These are phyloP conservation scores for Chenopodium album DNA, from an alignment of 148 eudicot genomes.

Conservation along the genomic window DNA sequence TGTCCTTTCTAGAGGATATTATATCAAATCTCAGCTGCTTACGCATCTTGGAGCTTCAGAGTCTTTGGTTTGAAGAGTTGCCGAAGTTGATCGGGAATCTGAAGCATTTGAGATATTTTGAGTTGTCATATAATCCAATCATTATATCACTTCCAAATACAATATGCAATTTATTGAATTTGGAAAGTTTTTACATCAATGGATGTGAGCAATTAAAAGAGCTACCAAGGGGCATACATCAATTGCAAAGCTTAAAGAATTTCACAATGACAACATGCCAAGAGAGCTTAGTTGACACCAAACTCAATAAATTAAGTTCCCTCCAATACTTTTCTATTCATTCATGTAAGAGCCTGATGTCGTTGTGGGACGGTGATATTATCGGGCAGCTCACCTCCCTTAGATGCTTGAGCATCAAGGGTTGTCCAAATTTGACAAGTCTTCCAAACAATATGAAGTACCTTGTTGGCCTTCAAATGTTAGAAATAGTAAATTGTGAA, in stretches of 20 bases:
- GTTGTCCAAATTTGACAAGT: slow-evolving; percentile 38
- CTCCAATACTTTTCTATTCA: slow-evolving; percentile 27
- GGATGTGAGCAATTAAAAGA: neutral
- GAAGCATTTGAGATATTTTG: slow-evolving; percentile 35
- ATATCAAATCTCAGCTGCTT: slow-evolving; percentile 23
- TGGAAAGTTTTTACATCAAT: slow-evolving; percentile 30
- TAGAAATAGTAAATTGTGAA: slow-evolving; percentile 38
- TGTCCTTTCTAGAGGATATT: slow-evolving; percentile 33
- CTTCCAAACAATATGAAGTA: slow-evolving; percentile 35
- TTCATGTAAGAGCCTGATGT: slow-evolving; percentile 23
- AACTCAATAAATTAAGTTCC: slow-evolving; percentile 24
- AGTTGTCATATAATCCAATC: slow-evolving; percentile 29
- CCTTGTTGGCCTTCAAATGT: slow-evolving; percentile 33
- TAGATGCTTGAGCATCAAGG: slow-evolving; percentile 23
- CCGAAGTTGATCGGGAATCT: slow-evolving; percentile 41
- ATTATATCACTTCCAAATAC: slow-evolving; percentile 45
- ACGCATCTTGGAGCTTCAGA: slow-evolving; percentile 32
- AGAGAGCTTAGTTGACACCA: slow-evolving; percentile 16
- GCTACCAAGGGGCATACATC: slow-evolving; percentile 33
- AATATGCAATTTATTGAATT: slow-evolving; percentile 42
- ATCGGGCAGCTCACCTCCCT: slow-evolving; percentile 34
- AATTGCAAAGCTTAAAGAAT: slow-evolving; percentile 32
- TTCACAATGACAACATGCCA: slow-evolving; percentile 35
- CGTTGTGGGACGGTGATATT: slow-evolving; percentile 31
- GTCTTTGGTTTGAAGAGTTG: slow-evolving; percentile 39